Evolutionary conservation across 2,329 filamentous ascomycete genomes (phyloP), one percentile per base, ranked within the genome.

Genomic region (Neoarthrinium moseri): DNA sequence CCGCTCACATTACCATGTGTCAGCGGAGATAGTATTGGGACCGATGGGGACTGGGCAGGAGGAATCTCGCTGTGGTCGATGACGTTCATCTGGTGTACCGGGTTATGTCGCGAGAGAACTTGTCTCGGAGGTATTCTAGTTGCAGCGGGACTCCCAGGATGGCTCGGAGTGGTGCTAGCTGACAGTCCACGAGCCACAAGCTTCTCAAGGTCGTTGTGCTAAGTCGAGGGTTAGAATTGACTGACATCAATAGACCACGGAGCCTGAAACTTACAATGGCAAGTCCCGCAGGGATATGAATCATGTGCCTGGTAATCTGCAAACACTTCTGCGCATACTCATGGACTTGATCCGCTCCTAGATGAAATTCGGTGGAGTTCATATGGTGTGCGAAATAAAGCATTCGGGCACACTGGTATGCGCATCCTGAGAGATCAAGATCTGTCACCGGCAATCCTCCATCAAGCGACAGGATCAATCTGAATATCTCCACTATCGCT

Each of bases 401-500:
- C 56, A 80, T 71, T 22, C 75, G 69, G 8, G 73, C 71, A 43
- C 77, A 80, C 51, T 81, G 77, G 45, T 79, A 79, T 1, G 76
- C 73, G 49, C 78, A 81, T 4, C 75, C 70, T 6, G 77, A 73
- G 29, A 81, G 65, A 46, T 81, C 78, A 15, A 81, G 59, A 51
- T 81, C 78, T 0, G 75, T 73, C 2, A 80, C 71, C 0, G 77
- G 76, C 15, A 74, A 71, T 12, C 65, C 66, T 42, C 72, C 74
- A 27, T 74, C 72, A 4, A 80, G 67, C 17, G 71, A 71, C 45
- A 80, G 65, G 53, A 80, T 67, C 36, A 73, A 65, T 3, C 72
- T 64, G 51, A 81, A 80, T 51, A 81, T 80, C 36, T 75, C 73
- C 6, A 75, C 70, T 73, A 81, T 79, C 22, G 75, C 73, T 26